Evolutionary conservation across 176 grass and related monocot genomes (phyloP), one percentile per base, ranked within the genome.

Genomic region (Poa annua): DNA sequence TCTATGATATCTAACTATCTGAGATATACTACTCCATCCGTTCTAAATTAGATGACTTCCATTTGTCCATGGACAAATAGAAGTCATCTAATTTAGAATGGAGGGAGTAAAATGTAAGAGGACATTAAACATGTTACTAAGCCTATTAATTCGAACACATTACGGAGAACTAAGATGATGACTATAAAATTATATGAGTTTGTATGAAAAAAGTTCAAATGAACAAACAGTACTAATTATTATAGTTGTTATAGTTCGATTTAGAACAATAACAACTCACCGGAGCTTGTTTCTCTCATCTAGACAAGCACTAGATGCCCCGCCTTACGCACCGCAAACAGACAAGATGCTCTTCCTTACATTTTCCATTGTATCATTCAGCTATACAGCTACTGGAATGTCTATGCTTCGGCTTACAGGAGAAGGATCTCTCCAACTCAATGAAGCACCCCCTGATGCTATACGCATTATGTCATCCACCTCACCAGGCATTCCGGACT

Each of bases 401-500:
- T 88, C 86, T 54, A 74, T 44, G 48, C 15, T 88, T 90, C 86
- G 86, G 71, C 71, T 82, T 85, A 77, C 24, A 48, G 48, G 81
- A 51, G 78, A 88, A 91, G 85, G 24, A 84, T 83, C 71, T 72
- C 89, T 85, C 81, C 90, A 70, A 66, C 42, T 69, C 85, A 70
- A 83, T 75, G 56, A 87, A 52, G 74, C 67, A 83, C 81, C 39
- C 6, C 84, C 88, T 68, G 84, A 86, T 86, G 84, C 66, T 50
- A 90, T 83, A 68, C 35, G 59, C 88, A 95, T 96, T 80, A 95
- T 83, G 6, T 42, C 81, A 82, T 96, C 83, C 24, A 89, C 87
- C 83, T 98, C 86, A 81, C 81, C 80, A 76, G 96, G 89, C 91
- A 98, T 86, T 41, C 96, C 96, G 78, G 96, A 87, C 83, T 95